Percentiles rank a stretch among this genome's conserved stretches.
These are phyloP conservation scores for Pythium aquatile DNA, from an alignment of 352 stramenopile species.

Conservation along the genomic window DNA sequence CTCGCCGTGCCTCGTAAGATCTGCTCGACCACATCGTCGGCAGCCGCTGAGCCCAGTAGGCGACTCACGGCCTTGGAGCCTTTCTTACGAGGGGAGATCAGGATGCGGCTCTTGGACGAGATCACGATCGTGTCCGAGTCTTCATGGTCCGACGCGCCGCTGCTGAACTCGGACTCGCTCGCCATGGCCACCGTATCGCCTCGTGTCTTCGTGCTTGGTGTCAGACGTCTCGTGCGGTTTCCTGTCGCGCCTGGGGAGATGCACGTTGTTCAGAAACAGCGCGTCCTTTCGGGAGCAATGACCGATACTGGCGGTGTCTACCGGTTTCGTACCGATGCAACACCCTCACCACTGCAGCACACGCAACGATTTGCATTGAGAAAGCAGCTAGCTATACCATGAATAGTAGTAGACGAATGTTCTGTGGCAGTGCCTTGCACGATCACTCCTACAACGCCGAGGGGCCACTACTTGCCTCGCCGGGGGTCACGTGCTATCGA, in stretches of 20 bases:
- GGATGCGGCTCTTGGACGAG: conserved; percentile 51
- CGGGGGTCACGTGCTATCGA: not conserved
- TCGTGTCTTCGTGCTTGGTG: not conserved
- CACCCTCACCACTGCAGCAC: not conserved
- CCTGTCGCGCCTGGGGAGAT: not conserved
- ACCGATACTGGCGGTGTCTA: not conserved
- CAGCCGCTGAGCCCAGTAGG: conserved; percentile 17
- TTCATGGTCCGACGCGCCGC: conserved; percentile 17
- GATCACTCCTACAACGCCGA: not conserved
- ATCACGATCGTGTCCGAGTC: conserved; percentile 58
- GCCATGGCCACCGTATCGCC: conserved; percentile 5
- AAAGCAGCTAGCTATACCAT: not conserved
- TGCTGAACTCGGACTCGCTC: conserved; percentile 18
- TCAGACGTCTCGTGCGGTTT: conserved; percentile 1
- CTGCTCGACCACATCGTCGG: conserved; percentile 22
- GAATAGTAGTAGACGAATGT: not conserved
- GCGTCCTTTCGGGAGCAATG: conserved; percentile 1
- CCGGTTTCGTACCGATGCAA: not conserved
- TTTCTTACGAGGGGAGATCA: conserved; percentile 55
- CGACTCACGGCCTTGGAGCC: conserved; percentile 25
- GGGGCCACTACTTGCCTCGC: not conserved
- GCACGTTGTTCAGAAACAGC: not conserved
- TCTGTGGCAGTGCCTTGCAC: not conserved
- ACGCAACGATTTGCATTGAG: conserved; percentile 2
- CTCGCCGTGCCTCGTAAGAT: conserved; percentile 12